Evolutionary conservation across 805 yeast genomes (phyloP).

Genomic region (Candida caryicola): DNA sequence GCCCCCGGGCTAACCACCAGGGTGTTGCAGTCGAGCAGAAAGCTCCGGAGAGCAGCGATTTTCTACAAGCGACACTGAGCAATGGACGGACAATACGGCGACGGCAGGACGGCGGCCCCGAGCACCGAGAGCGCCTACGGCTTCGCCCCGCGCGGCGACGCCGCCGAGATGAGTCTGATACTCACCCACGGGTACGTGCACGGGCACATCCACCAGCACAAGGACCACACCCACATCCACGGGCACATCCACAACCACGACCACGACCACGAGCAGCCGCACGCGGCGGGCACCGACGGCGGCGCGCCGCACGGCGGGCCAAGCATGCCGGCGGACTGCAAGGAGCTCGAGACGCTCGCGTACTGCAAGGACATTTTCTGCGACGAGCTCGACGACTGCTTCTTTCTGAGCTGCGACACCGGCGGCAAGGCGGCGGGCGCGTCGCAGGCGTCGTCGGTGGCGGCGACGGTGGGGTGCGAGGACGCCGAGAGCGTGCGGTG

Average conservation of each 20-base stretch:
- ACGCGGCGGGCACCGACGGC: conserved; percentile 3
- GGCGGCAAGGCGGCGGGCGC: neutral
- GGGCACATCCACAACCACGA: conserved; percentile 63
- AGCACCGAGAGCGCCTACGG: no score
- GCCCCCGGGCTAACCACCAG: no score
- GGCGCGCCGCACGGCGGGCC: no score
- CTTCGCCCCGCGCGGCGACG: no score
- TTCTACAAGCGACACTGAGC: no score
- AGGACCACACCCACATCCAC: conserved; percentile 60
- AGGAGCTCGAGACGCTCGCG: conserved; percentile 30
- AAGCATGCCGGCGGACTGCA: conserved; percentile 23
- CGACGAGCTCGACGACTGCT: conserved; percentile 45
- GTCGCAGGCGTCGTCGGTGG: neutral
- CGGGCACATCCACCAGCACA: conserved; percentile 64
- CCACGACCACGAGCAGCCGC: conserved; percentile 19
- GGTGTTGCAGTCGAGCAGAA: no score
- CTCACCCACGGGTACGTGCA: conserved; percentile 56
- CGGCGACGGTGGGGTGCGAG: neutral
- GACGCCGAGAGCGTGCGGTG: neutral
- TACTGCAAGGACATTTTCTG: conserved; percentile 41
- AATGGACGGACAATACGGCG: no score
- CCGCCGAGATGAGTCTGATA: conserved; percentile 6
- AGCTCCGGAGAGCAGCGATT: no score
- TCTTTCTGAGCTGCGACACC: conserved; percentile 34
- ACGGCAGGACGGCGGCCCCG: no score